Conservation (phyloP, 495 filamentous ascomycete genomes). For the Trichocladium antarcticum region DNA sequence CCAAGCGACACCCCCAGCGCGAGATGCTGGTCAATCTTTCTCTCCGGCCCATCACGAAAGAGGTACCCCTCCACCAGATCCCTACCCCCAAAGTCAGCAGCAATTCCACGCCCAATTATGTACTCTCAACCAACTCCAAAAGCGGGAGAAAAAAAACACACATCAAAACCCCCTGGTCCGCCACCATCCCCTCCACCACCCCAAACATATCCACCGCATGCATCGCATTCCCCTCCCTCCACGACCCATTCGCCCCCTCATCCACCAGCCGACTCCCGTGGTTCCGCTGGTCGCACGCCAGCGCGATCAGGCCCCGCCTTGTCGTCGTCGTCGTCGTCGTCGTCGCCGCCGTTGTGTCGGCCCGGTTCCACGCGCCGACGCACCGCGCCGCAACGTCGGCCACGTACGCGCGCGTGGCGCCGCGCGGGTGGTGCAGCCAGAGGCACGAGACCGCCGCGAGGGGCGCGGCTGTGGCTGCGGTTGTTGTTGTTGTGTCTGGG, state of each 20-base stretch:
- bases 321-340: no score
- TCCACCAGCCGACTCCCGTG: conserved; percentile 63
- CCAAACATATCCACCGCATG: conserved; percentile 87
- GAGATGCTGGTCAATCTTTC: conserved; percentile 55
- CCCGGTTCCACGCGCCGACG: conserved; percentile 29
- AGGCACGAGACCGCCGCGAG: conserved; percentile 72
- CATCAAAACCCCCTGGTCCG: conserved; percentile 48
- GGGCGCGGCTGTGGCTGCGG: no score
- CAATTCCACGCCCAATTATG: neutral
- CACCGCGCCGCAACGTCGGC: conserved; percentile 29
- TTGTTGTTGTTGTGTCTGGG: conserved; percentile 14
- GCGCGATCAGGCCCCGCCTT: conserved; percentile 53
- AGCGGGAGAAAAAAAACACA: conserved; percentile 4
- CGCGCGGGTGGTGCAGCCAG: conserved; percentile 78
- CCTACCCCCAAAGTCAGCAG: conserved; percentile 37
- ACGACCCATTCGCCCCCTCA: conserved; percentile 53
- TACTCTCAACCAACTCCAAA: neutral
- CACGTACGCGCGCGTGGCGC: conserved; percentile 62
- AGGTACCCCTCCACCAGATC: conserved; percentile 66
- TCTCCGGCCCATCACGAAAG: conserved; percentile 41
- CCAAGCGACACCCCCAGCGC: conserved; percentile 76
- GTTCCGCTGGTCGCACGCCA: conserved; percentile 82
- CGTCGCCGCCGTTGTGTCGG: neutral
- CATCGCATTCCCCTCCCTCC: conserved; percentile 65
- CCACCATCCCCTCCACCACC: conserved; percentile 50